These are phyloP conservation scores for Apiospora sp. DNA, from an alignment of 2,329 filamentous ascomycete species.

Conservation along the genomic window DNA sequence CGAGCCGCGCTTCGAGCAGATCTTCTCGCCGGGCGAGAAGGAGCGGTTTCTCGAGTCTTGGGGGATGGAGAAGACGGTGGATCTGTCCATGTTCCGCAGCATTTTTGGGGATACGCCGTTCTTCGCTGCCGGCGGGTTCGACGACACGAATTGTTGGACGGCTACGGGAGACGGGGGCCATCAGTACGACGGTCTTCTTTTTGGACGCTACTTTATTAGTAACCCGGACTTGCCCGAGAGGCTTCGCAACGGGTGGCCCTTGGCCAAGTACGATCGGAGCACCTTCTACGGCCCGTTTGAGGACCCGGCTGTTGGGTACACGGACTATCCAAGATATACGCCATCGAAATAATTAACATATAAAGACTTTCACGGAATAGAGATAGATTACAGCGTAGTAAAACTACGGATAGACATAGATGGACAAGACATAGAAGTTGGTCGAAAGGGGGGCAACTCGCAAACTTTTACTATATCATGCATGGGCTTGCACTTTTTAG, in stretches of 20 bases:
- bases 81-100: constrained; percentile 35
- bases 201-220: constrained; percentile 53
- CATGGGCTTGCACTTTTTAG: too few species aligned
- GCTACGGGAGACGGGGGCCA: constrained; percentile 35
- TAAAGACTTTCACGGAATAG: neutral
- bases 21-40: constrained; percentile 45
- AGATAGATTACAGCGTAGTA: neutral
- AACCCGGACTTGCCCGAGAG: constrained; percentile 54
- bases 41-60: constrained; percentile 47
- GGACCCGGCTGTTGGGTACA: constrained; percentile 44
- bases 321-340: constrained; percentile 39
- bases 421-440: too few species aligned
- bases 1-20: constrained; percentile 56
- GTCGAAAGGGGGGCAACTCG: too few species aligned
- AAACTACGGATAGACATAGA: neutral
- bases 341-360: constrained; percentile 26
- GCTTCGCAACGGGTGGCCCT: constrained; percentile 46
- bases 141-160: constrained; percentile 39
- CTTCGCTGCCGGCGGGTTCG: constrained; percentile 37
- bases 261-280: constrained; percentile 49
- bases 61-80: constrained; percentile 41
- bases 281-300: constrained; percentile 44
- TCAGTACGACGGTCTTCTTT: constrained; percentile 47
- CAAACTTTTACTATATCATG: too few species aligned
- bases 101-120: constrained; percentile 41